phyloP scores from a whole-genome alignment of 1,284 basidiomycete species.

The Fistulinella cinereoalba region DNA sequence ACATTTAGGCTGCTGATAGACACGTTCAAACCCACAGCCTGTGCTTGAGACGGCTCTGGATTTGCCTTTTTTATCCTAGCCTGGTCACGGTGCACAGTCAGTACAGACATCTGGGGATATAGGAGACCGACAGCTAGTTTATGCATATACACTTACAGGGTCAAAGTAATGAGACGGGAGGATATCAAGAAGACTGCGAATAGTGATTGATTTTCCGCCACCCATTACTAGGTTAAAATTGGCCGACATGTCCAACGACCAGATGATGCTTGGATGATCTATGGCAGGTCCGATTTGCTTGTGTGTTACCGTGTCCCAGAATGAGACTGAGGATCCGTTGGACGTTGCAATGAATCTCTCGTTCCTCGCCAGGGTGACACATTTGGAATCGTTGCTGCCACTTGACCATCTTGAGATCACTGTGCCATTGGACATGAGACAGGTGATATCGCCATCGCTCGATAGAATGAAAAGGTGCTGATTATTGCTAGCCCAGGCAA shows the following conservation, averaged over 20 bases:
- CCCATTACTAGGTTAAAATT: not conserved
- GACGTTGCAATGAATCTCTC: not conserved
- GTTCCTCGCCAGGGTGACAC: not conserved
- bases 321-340: not conserved
- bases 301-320: not conserved
- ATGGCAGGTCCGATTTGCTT: not conserved
- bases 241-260: not conserved
- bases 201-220: not conserved
- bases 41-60: no score
- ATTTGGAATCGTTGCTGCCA: not conserved
- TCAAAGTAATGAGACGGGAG: not conserved
- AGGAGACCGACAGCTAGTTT: no score
- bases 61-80: no score
- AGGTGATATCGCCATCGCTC: not conserved
- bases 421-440: not conserved
- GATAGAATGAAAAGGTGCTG: not conserved
- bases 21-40: no score
- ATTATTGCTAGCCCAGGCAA: constrained; percentile 2
- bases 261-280: not conserved
- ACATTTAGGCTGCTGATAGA: no score
- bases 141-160: not conserved
- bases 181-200: not conserved
- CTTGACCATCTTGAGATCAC: not conserved
- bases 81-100: no score
- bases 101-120: no score